Conservation (phyloP, 257 asterid species). For the Nicotiana paniculata region DNA sequence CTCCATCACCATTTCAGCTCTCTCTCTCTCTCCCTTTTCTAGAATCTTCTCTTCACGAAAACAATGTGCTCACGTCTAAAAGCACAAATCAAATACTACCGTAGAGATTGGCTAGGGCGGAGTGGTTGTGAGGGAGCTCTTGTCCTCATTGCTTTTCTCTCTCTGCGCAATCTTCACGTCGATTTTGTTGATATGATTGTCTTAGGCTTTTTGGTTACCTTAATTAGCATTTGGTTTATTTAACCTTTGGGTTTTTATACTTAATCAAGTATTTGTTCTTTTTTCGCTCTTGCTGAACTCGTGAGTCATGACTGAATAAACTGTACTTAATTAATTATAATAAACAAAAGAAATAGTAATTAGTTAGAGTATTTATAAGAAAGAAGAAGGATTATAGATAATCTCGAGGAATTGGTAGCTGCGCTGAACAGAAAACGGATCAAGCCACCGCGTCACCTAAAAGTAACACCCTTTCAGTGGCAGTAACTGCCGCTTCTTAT, state of each 20-base stretch:
- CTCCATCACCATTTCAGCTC: slow-evolving; percentile 66
- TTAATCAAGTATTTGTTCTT: too few relatives aligned
- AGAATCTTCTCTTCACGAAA: neutral
- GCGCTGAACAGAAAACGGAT: neutral
- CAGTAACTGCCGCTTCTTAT: neutral
- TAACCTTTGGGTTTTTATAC: neutral
- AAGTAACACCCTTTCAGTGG: neutral
- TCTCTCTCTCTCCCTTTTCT: neutral
- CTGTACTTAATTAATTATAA: too few relatives aligned
- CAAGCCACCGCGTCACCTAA: slow-evolving; percentile 1
- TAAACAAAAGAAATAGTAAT: too few relatives aligned
- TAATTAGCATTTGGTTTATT: neutral
- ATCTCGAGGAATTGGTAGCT: neutral
- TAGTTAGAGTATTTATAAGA: neutral
- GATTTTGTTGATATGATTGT: neutral
- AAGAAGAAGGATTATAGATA: neutral
- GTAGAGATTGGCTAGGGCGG: neutral
- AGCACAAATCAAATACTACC: neutral
- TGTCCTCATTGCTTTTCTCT: neutral
- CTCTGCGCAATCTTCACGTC: neutral
- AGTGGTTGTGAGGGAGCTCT: neutral
- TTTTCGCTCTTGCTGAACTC: neutral
- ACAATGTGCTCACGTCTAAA: neutral
- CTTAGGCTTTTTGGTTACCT: neutral
- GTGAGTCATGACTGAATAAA: neutral